phyloP scores from a whole-genome alignment of 2,329 filamentous ascomycete genomes.

The Alternaria sp. region DNA sequence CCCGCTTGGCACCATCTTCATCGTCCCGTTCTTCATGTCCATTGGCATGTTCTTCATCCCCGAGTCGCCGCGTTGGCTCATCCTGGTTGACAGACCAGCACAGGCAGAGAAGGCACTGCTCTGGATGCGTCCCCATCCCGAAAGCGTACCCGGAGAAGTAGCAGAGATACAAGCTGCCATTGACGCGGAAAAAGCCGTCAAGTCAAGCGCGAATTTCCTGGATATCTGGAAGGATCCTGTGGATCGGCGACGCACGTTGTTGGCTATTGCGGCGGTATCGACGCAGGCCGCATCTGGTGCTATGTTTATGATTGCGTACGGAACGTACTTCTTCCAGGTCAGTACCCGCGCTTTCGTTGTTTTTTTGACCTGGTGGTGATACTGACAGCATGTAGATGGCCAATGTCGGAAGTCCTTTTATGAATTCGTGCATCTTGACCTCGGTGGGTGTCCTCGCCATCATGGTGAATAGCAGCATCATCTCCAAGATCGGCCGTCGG shows the following conservation, averaged over 20 bases:
- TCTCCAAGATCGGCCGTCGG: slow-evolving; percentile 63
- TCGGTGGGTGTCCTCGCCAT: slow-evolving; percentile 64
- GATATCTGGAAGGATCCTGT: slow-evolving; percentile 63
- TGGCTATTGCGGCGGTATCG: slow-evolving; percentile 59
- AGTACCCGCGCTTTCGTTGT: not conserved
- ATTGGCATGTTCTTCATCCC: slow-evolving; percentile 50
- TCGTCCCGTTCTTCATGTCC: slow-evolving; percentile 59
- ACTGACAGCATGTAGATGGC: slow-evolving; percentile 31
- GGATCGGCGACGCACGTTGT: slow-evolving; percentile 60
- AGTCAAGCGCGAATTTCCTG: slow-evolving; percentile 59
- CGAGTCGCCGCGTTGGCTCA: slow-evolving; percentile 57
- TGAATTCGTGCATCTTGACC: slow-evolving; percentile 64
- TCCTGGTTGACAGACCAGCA: slow-evolving; percentile 29
- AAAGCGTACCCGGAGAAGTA: slow-evolving; percentile 31
- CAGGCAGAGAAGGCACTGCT: slow-evolving; percentile 31
- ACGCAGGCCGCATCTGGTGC: slow-evolving; percentile 64
- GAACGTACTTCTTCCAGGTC: slow-evolving; percentile 45
- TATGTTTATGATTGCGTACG: slow-evolving; percentile 56
- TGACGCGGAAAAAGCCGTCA: slow-evolving; percentile 53
- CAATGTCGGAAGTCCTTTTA: slow-evolving; percentile 56
- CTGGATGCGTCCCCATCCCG: slow-evolving; percentile 40
- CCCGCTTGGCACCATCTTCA: slow-evolving; percentile 63
- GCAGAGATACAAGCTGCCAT: slow-evolving; percentile 40
- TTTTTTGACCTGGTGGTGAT: fast-evolving
- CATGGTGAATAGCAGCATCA: slow-evolving; percentile 61